Evolutionary conservation across 208 protist genomes (phyloP).

Genomic region (Wallacemonas collosoma): DNA sequence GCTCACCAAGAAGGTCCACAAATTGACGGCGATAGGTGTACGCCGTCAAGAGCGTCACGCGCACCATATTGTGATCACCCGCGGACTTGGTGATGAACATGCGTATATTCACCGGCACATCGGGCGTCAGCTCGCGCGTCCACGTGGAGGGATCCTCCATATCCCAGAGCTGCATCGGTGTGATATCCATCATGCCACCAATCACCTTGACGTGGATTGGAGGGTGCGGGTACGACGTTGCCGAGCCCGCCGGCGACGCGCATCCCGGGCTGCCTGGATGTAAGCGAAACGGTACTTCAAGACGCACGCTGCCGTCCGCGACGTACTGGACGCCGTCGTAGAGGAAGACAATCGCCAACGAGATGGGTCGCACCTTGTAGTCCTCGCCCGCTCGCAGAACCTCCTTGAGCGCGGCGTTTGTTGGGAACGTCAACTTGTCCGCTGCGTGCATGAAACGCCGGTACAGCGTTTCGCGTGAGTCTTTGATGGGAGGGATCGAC

Average conservation of each 20-base stretch:
- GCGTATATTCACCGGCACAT: slow-evolving; percentile 31
- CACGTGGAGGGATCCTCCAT: slow-evolving; percentile 8
- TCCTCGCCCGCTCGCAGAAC: slow-evolving; percentile 25
- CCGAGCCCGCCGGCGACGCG: too few relatives aligned
- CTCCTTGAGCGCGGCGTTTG: slow-evolving; percentile 36
- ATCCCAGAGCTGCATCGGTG: slow-evolving; percentile 7
- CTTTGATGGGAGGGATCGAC: slow-evolving; percentile 35
- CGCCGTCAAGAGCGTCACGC: slow-evolving; percentile 52
- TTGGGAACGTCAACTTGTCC: slow-evolving; percentile 23
- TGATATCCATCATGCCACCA: slow-evolving; percentile 41
- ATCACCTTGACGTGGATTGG: slow-evolving; percentile 56
- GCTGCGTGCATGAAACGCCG: slow-evolving; percentile 22
- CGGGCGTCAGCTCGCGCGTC: not conserved
- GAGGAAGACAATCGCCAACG: slow-evolving; percentile 67
- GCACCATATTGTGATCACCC: slow-evolving; percentile 74
- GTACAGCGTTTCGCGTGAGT: slow-evolving; percentile 42
- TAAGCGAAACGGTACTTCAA: slow-evolving; percentile 12
- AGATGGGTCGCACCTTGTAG: slow-evolving; percentile 41
- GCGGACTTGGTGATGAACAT: slow-evolving; percentile 74
- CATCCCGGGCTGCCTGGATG: not conserved
- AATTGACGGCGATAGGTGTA: slow-evolving; percentile 62
- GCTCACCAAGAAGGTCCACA: slow-evolving; percentile 30
- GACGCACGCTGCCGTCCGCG: slow-evolving; percentile 51
- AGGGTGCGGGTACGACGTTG: not conserved
- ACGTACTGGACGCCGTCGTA: slow-evolving; percentile 44